These are phyloP conservation scores for Citrus cavaleriei DNA, from an alignment of 345 rosid genomes.

Conservation along the genomic window DNA sequence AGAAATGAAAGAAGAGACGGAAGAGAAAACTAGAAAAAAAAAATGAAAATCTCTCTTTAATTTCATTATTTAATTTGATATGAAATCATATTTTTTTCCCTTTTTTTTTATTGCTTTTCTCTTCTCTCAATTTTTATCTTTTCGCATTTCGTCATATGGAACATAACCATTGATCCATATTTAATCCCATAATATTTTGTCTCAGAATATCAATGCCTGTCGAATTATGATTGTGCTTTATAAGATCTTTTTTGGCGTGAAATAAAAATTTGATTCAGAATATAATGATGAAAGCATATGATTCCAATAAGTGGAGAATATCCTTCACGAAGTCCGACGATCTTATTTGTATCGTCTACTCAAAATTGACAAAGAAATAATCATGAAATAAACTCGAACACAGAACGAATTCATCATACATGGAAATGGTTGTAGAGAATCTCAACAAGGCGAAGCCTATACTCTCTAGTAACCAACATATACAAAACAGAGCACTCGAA, in stretches of 20 bases:
- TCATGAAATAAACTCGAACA: background rate
- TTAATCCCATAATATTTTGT: background rate
- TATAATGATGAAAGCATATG: background rate
- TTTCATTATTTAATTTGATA: too few relatives aligned
- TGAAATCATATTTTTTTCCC: too few relatives aligned
- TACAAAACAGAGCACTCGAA: constrained; percentile 3
- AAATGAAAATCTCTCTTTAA: too few relatives aligned
- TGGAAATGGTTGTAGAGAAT: background rate
- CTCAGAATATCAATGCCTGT: background rate
- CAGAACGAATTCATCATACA: background rate
- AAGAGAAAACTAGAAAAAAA: too few relatives aligned
- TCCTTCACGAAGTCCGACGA: background rate
- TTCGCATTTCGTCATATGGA: too few relatives aligned
- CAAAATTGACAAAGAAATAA: background rate
- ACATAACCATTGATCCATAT: background rate
- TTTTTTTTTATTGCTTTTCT: too few relatives aligned
- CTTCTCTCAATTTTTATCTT: too few relatives aligned
- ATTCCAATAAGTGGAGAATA: background rate
- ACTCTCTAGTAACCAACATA: constrained; percentile 1
- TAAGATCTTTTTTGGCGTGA: background rate
- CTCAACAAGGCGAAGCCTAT: background rate
- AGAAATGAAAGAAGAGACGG: too few relatives aligned
- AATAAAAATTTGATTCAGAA: background rate
- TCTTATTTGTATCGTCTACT: background rate
- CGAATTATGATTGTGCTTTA: background rate